These are phyloP conservation scores for Mycena indigotica DNA, from an alignment of 768 basidiomycete genomes.

Conservation along the genomic window DNA sequence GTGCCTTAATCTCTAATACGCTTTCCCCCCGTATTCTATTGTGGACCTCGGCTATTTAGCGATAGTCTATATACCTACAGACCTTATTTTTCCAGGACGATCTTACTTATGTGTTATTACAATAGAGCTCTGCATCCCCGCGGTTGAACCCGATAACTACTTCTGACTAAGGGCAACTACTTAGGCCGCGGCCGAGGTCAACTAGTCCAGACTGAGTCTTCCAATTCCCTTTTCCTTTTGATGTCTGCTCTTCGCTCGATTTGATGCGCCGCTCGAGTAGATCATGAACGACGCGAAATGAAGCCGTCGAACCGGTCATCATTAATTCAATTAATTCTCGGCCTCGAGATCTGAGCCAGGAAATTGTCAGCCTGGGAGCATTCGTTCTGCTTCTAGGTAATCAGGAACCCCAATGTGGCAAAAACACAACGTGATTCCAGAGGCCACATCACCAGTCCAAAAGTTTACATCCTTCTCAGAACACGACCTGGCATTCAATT, in stretches of 20 bases:
- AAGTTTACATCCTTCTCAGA: no score
- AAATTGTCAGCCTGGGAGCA: neutral
- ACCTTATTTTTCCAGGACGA: neutral
- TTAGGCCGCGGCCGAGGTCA: no score
- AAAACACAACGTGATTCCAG: neutral
- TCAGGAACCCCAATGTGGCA: slow-evolving; percentile 1
- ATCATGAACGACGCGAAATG: neutral
- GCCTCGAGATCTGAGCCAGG: no score
- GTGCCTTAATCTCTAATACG: slow-evolving; percentile 43
- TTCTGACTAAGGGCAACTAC: no score
- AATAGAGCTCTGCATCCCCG: neutral
- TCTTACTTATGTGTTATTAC: neutral
- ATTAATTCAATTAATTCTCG: neutral
- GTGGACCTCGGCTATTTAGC: slow-evolving; percentile 5
- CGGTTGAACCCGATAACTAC: neutral
- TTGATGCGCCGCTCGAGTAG: slow-evolving; percentile 1
- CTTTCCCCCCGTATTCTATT: slow-evolving; percentile 19
- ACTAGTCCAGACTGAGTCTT: neutral
- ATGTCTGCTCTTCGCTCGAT: no score
- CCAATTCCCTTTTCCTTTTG: no score
- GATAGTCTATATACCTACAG: slow-evolving; percentile 17
- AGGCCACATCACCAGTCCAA: slow-evolving; percentile 3
- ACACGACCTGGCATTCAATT: no score
- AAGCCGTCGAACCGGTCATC: neutral
- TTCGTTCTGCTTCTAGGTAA: neutral